These are phyloP conservation scores for Ramichloridium luteum DNA, from an alignment of 2,329 filamentous ascomycete genomes.

Conservation along the genomic window DNA sequence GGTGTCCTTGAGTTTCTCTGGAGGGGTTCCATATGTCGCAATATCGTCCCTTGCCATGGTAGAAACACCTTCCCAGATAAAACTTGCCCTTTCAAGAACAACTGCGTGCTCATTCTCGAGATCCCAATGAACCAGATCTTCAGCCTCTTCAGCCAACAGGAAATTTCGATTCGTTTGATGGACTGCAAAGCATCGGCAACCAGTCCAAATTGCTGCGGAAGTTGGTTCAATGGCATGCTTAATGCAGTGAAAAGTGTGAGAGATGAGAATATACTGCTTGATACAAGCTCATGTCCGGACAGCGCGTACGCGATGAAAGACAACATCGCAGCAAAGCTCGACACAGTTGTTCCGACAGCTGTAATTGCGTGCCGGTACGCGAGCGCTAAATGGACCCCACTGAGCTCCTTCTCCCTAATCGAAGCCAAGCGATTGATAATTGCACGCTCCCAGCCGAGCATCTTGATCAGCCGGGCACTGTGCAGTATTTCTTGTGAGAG, in stretches of 20 bases:
- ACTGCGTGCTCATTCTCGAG: neutral
- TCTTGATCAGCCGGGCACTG: slow-evolving; percentile 82
- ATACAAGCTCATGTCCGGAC: slow-evolving; percentile 50
- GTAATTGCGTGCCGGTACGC: slow-evolving; percentile 69
- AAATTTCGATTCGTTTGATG: slow-evolving; percentile 68
- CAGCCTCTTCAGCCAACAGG: slow-evolving; percentile 59
- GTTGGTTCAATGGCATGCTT: slow-evolving; percentile 69
- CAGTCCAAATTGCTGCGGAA: slow-evolving; percentile 73
- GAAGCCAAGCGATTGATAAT: slow-evolving; percentile 62
- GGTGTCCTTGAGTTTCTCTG: no score
- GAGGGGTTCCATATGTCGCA: no score
- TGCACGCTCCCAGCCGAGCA: slow-evolving; percentile 77
- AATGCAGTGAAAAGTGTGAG: slow-evolving; percentile 80
- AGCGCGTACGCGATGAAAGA: slow-evolving; percentile 65
- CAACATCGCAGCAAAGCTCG: slow-evolving; percentile 82
- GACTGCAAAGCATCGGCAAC: slow-evolving; percentile 76
- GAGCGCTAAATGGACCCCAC: slow-evolving; percentile 63
- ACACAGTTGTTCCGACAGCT: slow-evolving; percentile 64
- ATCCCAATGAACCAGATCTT: no score
- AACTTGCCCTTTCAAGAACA: neutral
- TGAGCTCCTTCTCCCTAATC: slow-evolving; percentile 61
- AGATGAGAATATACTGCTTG: slow-evolving; percentile 75
- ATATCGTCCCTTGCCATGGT: no score
- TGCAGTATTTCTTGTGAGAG: slow-evolving; percentile 83
- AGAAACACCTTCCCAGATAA: slow-evolving; percentile 2